phyloP scores from a whole-genome alignment of 148 eudicot species.

The Gaultheria prostrata region DNA sequence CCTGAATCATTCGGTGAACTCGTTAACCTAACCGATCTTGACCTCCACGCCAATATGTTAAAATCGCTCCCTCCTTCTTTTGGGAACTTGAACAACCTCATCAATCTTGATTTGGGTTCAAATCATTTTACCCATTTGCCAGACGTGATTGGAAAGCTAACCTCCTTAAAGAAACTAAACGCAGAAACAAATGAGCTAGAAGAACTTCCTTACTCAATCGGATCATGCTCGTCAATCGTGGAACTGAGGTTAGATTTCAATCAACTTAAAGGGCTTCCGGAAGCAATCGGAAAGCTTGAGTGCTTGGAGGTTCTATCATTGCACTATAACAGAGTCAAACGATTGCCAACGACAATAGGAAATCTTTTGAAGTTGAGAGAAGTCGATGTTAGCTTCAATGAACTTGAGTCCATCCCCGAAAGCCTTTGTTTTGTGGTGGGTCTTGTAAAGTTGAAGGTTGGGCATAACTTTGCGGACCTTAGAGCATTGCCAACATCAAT shows the following conservation, averaged over 20 bases:
- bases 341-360: slow-evolving; percentile 63
- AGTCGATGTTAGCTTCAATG: slow-evolving; percentile 65
- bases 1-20: slow-evolving; percentile 61
- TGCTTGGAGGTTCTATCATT: slow-evolving; percentile 46
- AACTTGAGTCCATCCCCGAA: slow-evolving; percentile 63
- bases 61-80: slow-evolving; percentile 60
- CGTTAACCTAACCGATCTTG: slow-evolving; percentile 41
- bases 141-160: slow-evolving; percentile 43
- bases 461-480: slow-evolving; percentile 73
- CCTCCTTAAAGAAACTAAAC: slow-evolving; percentile 46
- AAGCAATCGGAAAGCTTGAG: slow-evolving; percentile 55
- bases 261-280: slow-evolving; percentile 60
- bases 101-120: slow-evolving; percentile 55
- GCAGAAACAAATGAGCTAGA: slow-evolving; percentile 59
- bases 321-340: slow-evolving; percentile 52
- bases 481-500: slow-evolving; percentile 56
- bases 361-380: slow-evolving; percentile 46
- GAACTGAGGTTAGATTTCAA: slow-evolving; percentile 71
- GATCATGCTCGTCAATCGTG: slow-evolving; percentile 51
- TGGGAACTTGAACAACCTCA: slow-evolving; percentile 35
- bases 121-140: slow-evolving; percentile 52
- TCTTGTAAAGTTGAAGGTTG: slow-evolving; percentile 54
- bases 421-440: slow-evolving; percentile 47
- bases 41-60: slow-evolving; percentile 54
- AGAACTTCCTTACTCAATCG: slow-evolving; percentile 61